Evolutionary conservation across 2,329 filamentous ascomycete genomes (phyloP), one percentile per base, ranked within the genome.

Genomic region (Stagonosporopsis cucurbitacearum): DNA sequence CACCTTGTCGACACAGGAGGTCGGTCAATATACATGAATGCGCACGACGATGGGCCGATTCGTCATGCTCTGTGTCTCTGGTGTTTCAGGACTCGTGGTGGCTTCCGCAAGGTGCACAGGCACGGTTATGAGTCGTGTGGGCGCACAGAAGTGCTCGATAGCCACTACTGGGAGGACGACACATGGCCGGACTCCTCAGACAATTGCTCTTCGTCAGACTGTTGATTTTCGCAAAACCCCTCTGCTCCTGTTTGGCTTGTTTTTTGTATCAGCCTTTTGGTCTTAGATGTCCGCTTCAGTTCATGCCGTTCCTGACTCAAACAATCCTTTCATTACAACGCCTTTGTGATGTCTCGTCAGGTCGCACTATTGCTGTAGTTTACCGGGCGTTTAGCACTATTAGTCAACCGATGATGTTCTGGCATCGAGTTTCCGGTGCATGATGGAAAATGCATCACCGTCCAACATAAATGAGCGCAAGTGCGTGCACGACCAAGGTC

Each of bases 61-160:
- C 52, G 63, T 0, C 61, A 62, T 35, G 50, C 65, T 1, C 52
- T 74, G 0, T 74, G 71, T 48, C 46, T 66, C 9, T 45, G 66
- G 40, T 74, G 71, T 26, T 74, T 71, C 39, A 63, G 66, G 11
- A 55, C 33, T 8, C 60, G 66, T 12, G 71, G 71, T 17, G 50
- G 44, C 19, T 72, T 71, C 54, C 57, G 63, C 30, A 60, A 59
- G 4, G 57, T 73, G 2, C 44, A 60, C 8, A 43, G 45, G 42
- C 44, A 67, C 42, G 70, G 66, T 39, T 74, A 67, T 49, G 68
- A 70, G 60, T 43, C 58, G 42, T 74, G 71, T 51, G 68, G 66
- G 35, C 45, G 58, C 9, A 57, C 63, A 7, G 63, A 71, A 20
- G 50, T 58, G 22, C 52, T 74, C 36, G 57, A 70, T n/a, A 65